Conservation (phyloP, 2,329 filamentous ascomycete species). For the Microcyclospora tardicrescens region DNA sequence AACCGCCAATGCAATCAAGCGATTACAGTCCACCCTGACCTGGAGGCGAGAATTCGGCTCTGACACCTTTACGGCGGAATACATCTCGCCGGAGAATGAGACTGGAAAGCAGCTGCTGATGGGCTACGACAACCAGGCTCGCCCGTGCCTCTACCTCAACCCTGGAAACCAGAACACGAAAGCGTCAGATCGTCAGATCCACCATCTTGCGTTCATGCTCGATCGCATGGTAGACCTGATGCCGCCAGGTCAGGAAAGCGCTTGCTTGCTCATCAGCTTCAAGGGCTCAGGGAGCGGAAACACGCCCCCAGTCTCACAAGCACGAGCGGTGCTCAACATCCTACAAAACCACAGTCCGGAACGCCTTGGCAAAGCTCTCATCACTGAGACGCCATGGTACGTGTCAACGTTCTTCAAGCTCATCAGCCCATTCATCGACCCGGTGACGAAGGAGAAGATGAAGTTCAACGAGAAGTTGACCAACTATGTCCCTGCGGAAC, state of each 20-base stretch:
- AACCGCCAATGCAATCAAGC: conserved; percentile 58
- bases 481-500: conserved; percentile 65
- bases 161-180: conserved; percentile 90
- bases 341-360: conserved; percentile 95
- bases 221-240: conserved; percentile 81
- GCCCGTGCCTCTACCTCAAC: conserved; percentile 85
- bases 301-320: conserved; percentile 64
- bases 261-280: conserved; percentile 86
- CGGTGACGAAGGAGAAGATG: conserved; percentile 82
- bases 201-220: conserved; percentile 93
- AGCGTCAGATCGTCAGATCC: conserved; percentile 68
- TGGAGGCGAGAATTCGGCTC: conserved; percentile 90
- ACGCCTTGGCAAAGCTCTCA: conserved; percentile 72
- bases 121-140: conserved; percentile 71
- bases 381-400: conserved; percentile 84
- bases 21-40: conserved; percentile 65
- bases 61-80: conserved; percentile 64
- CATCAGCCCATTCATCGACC: conserved; percentile 93
- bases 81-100: conserved; percentile 87
- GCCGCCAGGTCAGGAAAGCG: conserved; percentile 71
- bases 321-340: conserved; percentile 75
- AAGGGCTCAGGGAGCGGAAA: conserved; percentile 62
- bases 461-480: conserved; percentile 92
- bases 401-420: conserved; percentile 92
- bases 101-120: conserved; percentile 89